Conservation (phyloP, 768 basidiomycete genomes). For the Hortiboletus campestris region DNA sequence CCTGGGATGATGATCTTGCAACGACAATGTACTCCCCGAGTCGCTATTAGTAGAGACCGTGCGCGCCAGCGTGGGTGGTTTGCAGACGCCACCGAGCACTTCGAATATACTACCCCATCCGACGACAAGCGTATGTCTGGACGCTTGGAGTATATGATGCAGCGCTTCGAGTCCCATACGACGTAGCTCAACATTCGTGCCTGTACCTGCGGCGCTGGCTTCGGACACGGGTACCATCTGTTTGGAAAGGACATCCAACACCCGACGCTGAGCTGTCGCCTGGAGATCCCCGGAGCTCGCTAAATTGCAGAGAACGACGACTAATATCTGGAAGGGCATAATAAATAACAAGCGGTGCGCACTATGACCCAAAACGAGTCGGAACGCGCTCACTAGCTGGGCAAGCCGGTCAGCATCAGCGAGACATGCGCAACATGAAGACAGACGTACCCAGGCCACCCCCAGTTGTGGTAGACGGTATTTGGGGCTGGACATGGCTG, state of each 20-base stretch:
- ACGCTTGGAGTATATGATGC: slow-evolving; percentile 85
- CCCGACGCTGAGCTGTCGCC: slow-evolving; percentile 71
- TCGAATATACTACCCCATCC: slow-evolving; percentile 95
- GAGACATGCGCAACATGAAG: too few relatives aligned
- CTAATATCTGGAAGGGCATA: slow-evolving; percentile 50
- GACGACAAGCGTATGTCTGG: slow-evolving; percentile 85
- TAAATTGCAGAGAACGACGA: slow-evolving; percentile 71
- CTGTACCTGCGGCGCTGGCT: slow-evolving; percentile 41
- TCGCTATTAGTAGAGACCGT: slow-evolving; percentile 36
- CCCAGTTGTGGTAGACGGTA: slow-evolving; percentile 39
- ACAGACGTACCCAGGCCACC: too few relatives aligned
- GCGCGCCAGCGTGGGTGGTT: slow-evolving; percentile 41
- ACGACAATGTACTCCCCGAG: slow-evolving; percentile 42
- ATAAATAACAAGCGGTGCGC: too few relatives aligned
- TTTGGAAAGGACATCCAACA: slow-evolving; percentile 79
- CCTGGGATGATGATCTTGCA: slow-evolving; percentile 37
- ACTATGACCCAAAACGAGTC: too few relatives aligned
- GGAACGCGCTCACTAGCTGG: too few relatives aligned
- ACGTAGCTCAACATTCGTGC: slow-evolving; percentile 69
- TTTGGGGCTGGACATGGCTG: slow-evolving; percentile 49
- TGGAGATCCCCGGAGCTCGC: slow-evolving; percentile 59
- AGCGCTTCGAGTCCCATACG: slow-evolving; percentile 87
- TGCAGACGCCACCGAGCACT: slow-evolving; percentile 88
- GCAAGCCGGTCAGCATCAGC: too few relatives aligned
- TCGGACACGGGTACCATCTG: slow-evolving; percentile 60